Base-by-base conservation (phyloP, 2,329 filamentous ascomycete genomes). In the Fonsecaea pedrosoi region DNA sequence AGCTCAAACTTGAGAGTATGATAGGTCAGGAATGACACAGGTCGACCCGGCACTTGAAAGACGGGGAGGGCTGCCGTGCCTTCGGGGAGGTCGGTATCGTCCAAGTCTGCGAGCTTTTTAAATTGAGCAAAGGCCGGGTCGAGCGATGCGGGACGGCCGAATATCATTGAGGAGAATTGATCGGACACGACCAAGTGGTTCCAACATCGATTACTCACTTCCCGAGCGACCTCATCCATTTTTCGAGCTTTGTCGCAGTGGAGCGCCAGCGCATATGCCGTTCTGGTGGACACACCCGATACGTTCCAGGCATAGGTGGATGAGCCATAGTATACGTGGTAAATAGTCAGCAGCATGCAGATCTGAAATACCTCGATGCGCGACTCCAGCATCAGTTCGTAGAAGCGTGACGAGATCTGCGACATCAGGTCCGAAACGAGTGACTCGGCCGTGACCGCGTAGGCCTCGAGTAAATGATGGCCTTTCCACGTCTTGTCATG, bases 121-220 rank as follows among this genome's bases (percentile, higher is more conserved):
- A 67, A 63, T 35, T 63, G 59, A n/a, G 60, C 60, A 34, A 62
- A 63, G 2, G 54, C 59, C 8, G 64, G 64, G 38, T 67, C 60
- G 12, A 67, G 64, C 2, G 60, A 30, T 4, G 64, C 55, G n/a
- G 64, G 60, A 34, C 60, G 59, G 8, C 64, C 64, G 34, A 76
- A 76, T 37, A 76, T 73, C 66, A 73, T 72, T 10, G 75, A 72
- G 30, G 73, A 69, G 62, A 77, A 77, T 3, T 72, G 75, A 54
- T 77, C 75, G 8, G 69, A 64, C 1, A 76, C 71, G 9, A 72
- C 73, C 56, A 74, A 55, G 45, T 76, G 74, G 50, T 75, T 76
- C 75, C 75, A 77, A 45, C 72, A 74, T 2, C 75, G 72, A n/a
- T 71, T 71, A 9, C 74, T 71, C 38, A 76, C 69, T 63, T 76